phyloP scores from a whole-genome alignment of 306 rosid species.

The Oemleria cerasiformis region DNA sequence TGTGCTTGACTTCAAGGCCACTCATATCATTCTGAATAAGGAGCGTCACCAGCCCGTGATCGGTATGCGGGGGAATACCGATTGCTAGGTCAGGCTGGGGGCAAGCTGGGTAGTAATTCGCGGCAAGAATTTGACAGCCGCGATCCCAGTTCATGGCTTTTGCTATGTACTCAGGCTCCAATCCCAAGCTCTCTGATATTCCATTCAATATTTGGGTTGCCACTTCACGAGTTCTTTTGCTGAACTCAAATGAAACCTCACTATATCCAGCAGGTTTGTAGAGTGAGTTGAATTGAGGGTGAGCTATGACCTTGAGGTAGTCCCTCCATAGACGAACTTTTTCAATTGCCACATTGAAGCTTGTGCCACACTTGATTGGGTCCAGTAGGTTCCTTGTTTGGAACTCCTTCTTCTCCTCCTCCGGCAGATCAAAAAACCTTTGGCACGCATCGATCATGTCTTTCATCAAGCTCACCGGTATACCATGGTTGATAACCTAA shows the following conservation, averaged over 20 bases:
- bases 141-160: slow-evolving; percentile 10
- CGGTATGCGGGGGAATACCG: slow-evolving; percentile 7
- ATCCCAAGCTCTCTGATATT: slow-evolving; percentile 8
- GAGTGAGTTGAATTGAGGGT: slow-evolving; percentile 48
- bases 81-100: slow-evolving; percentile 12
- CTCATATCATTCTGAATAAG: slow-evolving; percentile 4
- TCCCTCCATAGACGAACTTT: slow-evolving; percentile 52
- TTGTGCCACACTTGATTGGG: slow-evolving; percentile 43
- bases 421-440: slow-evolving; percentile 18
- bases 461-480: slow-evolving; percentile 34
- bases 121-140: background rate
- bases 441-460: slow-evolving; percentile 25
- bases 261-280: slow-evolving; percentile 38
- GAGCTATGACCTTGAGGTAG: slow-evolving; percentile 41
- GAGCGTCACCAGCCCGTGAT: slow-evolving; percentile 7
- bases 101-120: slow-evolving; percentile 8
- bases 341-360: slow-evolving; percentile 36
- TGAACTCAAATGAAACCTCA: slow-evolving; percentile 39
- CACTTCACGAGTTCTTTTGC: slow-evolving; percentile 34
- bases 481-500: slow-evolving; percentile 31
- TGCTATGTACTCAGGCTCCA: background rate
- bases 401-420: slow-evolving; percentile 20
- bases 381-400: background rate
- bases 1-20: slow-evolving; percentile 16
- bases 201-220: slow-evolving; percentile 19